Evolutionary conservation across 345 rosid species (phyloP).

Genomic region (Linum usitatissimum): DNA sequence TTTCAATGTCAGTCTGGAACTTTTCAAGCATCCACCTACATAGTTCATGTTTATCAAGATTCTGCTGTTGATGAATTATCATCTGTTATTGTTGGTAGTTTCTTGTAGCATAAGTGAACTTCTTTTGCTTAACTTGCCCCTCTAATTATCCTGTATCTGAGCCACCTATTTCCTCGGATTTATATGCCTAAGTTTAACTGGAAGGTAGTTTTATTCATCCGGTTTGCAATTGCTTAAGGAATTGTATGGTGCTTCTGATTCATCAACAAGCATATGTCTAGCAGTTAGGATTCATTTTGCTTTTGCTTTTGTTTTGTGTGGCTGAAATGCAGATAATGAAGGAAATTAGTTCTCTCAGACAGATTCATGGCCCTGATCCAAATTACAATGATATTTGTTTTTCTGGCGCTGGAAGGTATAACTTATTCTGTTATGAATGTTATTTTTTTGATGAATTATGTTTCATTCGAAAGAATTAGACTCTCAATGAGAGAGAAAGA

Average conservation of each 20-base stretch:
- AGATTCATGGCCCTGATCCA: slow-evolving; percentile 22
- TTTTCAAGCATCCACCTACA: too few species aligned
- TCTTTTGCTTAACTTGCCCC: too few species aligned
- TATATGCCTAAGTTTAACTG: neutral
- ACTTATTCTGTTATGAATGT: neutral
- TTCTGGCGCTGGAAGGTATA: slow-evolving; percentile 24
- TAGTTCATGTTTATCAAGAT: too few species aligned
- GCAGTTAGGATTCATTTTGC: neutral
- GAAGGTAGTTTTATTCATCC: neutral
- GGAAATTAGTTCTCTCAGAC: slow-evolving; percentile 17
- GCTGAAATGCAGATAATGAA: slow-evolving; percentile 15
- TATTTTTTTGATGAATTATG: too few species aligned
- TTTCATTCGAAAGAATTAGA: too few species aligned
- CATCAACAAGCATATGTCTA: neutral
- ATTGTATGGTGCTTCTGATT: neutral
- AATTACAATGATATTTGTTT: slow-evolving; percentile 19
- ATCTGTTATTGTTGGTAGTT: too few species aligned
- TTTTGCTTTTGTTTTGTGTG: neutral
- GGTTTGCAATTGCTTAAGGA: neutral
- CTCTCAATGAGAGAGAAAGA: too few species aligned
- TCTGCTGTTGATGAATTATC: neutral
- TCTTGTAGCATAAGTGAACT: too few species aligned
- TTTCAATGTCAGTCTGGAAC: neutral
- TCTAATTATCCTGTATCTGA: too few species aligned
- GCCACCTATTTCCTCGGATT: neutral